Base-by-base conservation (phyloP, 495 filamentous ascomycete species). In the Podospora fimiseda region DNA sequence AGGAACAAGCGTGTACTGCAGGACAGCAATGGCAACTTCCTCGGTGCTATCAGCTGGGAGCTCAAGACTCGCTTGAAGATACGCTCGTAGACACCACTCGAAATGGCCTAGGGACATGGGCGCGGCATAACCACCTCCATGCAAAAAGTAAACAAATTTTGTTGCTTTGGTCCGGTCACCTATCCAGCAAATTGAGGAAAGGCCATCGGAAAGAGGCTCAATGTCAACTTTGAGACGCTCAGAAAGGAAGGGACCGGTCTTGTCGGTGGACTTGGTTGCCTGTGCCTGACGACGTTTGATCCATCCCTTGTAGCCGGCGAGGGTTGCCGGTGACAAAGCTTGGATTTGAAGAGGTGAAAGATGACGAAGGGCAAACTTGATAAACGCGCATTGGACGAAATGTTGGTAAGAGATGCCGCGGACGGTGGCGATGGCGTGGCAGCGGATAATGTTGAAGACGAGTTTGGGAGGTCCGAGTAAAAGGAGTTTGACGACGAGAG, bases 81-180 rank as follows among this genome's bases (percentile, higher is more conserved):
- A 70, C 0, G 65, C 43, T 11, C 56, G 53, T 15, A 56, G 22
- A 30, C 63, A 66, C 55, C 58, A 63, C 20, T 68, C 58, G 3
- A 70, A 36, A 30, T 68, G 63, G 1, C 61, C 65, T 0, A 43
- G 22, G 9, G 23, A 14, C 22, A 58, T 19, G 14, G 67, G 63
- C 5, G 48, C 43, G 11, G 55, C 41, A 46, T 67, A 70, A 4
- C 63, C 67, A 22, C 67, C 67, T 11, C 67, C 67, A 50, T 70
- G 67, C 43, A 70, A 52, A 47, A 63, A 68, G 42, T 58, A 55
- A n/a, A 70, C 67, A 24, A 68, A 48, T 36, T 68, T 68, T 9
- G 49, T 57, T 7, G 67, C 65, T 13, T 21, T 43, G 33, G 41
- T 24, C 43, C 65, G 61, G 52, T 68, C 51, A 18, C 65, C 67